Percentiles rank a stretch among this genome's conserved stretches.
Evolutionary conservation across 2,329 filamentous ascomycete genomes (phyloP).

Genomic region (Xylariaceae sp.): DNA sequence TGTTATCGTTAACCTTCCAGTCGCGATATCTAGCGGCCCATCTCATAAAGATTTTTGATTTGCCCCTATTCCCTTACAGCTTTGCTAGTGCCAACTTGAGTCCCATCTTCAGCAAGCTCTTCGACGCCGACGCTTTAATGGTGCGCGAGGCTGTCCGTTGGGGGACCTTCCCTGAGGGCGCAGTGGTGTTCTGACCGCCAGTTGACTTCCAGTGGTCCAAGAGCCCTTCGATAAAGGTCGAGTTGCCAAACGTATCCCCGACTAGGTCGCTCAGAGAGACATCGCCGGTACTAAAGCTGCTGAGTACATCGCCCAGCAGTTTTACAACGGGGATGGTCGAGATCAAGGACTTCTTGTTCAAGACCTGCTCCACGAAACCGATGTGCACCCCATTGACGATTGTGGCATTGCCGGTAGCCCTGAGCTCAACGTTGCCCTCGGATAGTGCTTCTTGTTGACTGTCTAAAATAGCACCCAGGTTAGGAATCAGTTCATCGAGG

Average conservation of each 20-base stretch:
- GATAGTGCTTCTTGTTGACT: slow-evolving; percentile 34
- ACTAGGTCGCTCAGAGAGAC: slow-evolving; percentile 32
- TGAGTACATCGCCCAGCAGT: slow-evolving; percentile 35
- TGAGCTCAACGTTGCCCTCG: slow-evolving; percentile 38
- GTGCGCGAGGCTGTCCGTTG: slow-evolving; percentile 15
- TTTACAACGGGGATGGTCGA: slow-evolving; percentile 36
- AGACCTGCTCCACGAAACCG: slow-evolving; percentile 39
- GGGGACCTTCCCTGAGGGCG: slow-evolving; percentile 4
- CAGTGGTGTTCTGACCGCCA: slow-evolving; percentile 1
- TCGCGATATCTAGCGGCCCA: slow-evolving; percentile 1
- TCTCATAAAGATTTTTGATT: slow-evolving; percentile 8
- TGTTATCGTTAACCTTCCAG: slow-evolving; percentile 1
- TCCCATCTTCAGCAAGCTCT: slow-evolving; percentile 29
- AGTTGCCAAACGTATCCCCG: slow-evolving; percentile 37
- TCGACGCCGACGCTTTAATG: slow-evolving; percentile 22
- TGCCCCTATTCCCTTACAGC: slow-evolving; percentile 10
- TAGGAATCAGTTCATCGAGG: slow-evolving; percentile 37
- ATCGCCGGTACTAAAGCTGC: slow-evolving; percentile 30
- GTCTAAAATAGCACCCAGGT: slow-evolving; percentile 37
- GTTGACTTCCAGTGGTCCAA: slow-evolving; percentile 33
- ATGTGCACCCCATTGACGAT: slow-evolving; percentile 40
- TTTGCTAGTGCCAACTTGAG: slow-evolving; percentile 26
- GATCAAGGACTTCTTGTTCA: slow-evolving; percentile 36
- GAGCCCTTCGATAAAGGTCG: slow-evolving; percentile 35
- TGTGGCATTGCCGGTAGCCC: slow-evolving; percentile 38